Base-by-base conservation (phyloP, 2,329 filamentous ascomycete genomes). In the Chalaropsis thielavioides region DNA sequence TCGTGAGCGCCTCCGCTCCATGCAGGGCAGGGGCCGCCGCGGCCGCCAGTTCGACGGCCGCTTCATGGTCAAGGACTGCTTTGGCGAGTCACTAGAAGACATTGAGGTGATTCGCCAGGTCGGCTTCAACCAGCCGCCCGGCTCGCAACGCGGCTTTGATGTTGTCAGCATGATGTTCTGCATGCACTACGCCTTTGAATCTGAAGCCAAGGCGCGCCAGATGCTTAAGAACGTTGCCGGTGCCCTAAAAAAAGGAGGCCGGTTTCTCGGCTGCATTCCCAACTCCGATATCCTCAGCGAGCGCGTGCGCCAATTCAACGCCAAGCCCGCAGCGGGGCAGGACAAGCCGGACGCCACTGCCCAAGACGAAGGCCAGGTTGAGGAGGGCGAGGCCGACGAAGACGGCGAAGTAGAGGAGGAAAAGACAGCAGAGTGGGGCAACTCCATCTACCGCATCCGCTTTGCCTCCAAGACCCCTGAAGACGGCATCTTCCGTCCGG, bases 111-210 rank as follows among this genome's bases (percentile, higher is more conserved):
- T 99, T 61, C 83, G 83, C 61, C 83, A 95, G 65, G 90, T 99
- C 38, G 94, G 94, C 24, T 96, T 96, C 70, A 89, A 95, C 71
- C 79, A 82, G 0, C 87, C 86, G 77, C 71, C 89, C 78, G 63
- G 64, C 56, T 74, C 85, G 68, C 84, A 84, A 63, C 87, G 87
- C 64, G 92, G 92, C 3, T 99, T 97, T 71, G 94, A 99, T 73
- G 89, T 97, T 51, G 92, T 99, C 68, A 91, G 88, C 72, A 96
- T 96, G 84, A 99, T 99, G 94, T 99, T 99, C 75, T 95, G 91
- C 71, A 94, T 99, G 85, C 94, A 99, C 76, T 99, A 99, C 74
- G 92, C 94, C 5, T 99, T 97, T 70, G 94, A 97, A 77, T 90
- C 81, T 63, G 92, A 99, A 74, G 83, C 84, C 60, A 95, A 96